These are phyloP conservation scores for Quercus rubra DNA, from an alignment of 306 rosid genomes.

Conservation along the genomic window DNA sequence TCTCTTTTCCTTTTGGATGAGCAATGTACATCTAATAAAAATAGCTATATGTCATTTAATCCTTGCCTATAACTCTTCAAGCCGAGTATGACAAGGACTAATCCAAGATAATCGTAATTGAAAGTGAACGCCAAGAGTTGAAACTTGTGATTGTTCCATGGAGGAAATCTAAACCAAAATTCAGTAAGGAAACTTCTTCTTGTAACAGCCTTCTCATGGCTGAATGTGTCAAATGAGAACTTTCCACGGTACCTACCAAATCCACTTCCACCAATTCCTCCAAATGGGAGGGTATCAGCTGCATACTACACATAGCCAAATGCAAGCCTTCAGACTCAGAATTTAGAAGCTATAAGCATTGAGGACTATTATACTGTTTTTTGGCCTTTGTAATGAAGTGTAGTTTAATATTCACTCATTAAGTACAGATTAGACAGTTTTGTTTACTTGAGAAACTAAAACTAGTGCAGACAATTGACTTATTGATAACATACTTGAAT, in stretches of 20 bases:
- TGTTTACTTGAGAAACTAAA: neutral
- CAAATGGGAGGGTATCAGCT: constrained; percentile 70
- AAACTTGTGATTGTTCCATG: constrained; percentile 59
- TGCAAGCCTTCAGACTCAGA: neutral
- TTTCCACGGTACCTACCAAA: constrained; percentile 71
- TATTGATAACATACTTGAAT: constrained; percentile 41
- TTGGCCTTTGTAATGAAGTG: neutral
- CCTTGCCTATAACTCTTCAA: constrained; percentile 31
- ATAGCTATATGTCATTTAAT: neutral
- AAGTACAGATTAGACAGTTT: neutral
- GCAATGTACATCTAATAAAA: neutral
- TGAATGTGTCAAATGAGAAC: constrained; percentile 71
- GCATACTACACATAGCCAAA: constrained; percentile 34
- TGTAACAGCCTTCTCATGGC: constrained; percentile 52
- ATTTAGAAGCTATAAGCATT: neutral
- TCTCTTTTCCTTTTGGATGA: neutral
- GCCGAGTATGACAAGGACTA: constrained; percentile 51
- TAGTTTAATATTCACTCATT: neutral
- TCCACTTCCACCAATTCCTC: constrained; percentile 82
- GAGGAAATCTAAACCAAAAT: constrained; percentile 78
- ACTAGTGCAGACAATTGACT: neutral
- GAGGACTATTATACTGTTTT: neutral
- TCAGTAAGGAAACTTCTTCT: constrained; percentile 58
- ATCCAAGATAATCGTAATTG: constrained; percentile 44
- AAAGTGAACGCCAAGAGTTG: constrained; percentile 50